Evolutionary conservation across 495 filamentous ascomycete genomes (phyloP), one percentile per base, ranked within the genome.

Genomic region (Oleoguttula mirabilis): DNA sequence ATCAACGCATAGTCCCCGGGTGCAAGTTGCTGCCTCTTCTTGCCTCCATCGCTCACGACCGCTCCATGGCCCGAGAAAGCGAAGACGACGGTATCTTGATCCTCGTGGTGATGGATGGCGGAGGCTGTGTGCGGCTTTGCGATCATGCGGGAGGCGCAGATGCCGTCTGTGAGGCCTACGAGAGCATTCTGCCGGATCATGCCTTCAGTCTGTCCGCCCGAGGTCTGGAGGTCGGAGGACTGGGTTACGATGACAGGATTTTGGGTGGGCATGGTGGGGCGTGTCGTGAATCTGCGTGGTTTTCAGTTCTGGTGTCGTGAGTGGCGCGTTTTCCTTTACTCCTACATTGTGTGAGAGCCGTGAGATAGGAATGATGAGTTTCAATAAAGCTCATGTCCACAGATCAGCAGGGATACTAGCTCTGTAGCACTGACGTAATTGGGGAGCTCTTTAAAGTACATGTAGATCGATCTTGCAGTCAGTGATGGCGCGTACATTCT

Each of bases 1-100:
- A 83, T 68, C 34, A 77, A 63, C 2, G 75, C 77, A 52, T 77
- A 80, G 52, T 81, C 77, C 0, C 78, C 78, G 2, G 69, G 64
- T 0, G 54, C 60, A 3, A 83, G 63, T 7, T 66, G 60, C 41
- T 75, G 66, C 17, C 70, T 67, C 48, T 62, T 63, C 28, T 55
- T 57, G 22, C 66, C 66, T 17, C 57, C 57, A 4, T 65, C 55
- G 41, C 66, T 70, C 30, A 75, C 57, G 36, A 75, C 55, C 31
- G 58, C 59, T 10, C 71, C 69, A 21, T 61, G 57, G 7, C 73
- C 71, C 20, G 56, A 55, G 7, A 66, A 58, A 12, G 66, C 69
- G 52, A 71, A 72, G 33, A 77, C 66, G 22, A 76, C 58, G 0
- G 69, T 75, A 41, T 75, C 69, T 51, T 75, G 67, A 17, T 62